Evolutionary conservation across 1,284 basidiomycete genomes (phyloP).

Genomic region (Ceratorhiza oryzae-sativae): DNA sequence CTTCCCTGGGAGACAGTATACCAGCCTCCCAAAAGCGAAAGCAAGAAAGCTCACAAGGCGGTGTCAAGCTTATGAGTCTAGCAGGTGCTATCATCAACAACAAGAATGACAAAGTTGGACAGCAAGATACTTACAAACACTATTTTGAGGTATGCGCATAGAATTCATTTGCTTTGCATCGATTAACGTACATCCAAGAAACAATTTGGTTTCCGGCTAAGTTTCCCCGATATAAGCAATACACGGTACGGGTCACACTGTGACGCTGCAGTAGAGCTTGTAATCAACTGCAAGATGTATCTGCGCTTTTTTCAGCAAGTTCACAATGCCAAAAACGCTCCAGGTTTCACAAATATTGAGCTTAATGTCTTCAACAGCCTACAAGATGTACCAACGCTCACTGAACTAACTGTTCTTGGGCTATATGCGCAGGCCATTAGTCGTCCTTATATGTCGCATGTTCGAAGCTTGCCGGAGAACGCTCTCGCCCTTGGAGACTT

Average conservation of each 20-base stretch:
- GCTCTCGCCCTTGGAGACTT: conserved; percentile 43
- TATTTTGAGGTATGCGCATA: conserved; percentile 43
- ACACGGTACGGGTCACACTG: conserved; percentile 30
- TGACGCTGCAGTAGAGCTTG: conserved; percentile 24
- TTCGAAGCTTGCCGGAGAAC: conserved; percentile 43
- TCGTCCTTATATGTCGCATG: conserved; percentile 48
- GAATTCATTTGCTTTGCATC: not conserved
- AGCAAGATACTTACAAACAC: conserved; percentile 44
- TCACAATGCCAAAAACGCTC: conserved; percentile 45
- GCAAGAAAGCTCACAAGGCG: conserved; percentile 44
- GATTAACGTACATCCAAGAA: not conserved
- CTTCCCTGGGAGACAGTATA: conserved; percentile 48
- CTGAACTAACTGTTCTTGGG: conserved; percentile 50
- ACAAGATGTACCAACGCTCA: conserved; percentile 49
- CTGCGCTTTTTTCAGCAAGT: not conserved
- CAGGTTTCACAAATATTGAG: conserved; percentile 45
- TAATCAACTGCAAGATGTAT: not conserved
- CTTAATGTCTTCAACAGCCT: conserved; percentile 51
- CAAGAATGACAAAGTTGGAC: conserved; percentile 52
- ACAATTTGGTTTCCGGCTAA: not conserved
- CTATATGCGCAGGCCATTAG: conserved; percentile 49
- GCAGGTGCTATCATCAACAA: conserved; percentile 49
- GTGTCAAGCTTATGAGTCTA: conserved; percentile 48
- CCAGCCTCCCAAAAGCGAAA: conserved; percentile 42
- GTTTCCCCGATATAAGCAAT: conserved; percentile 37